Evolutionary conservation across 2,329 filamentous ascomycete genomes (phyloP), one percentile per base, ranked within the genome.

Genomic region (Xylaria polymorpha): DNA sequence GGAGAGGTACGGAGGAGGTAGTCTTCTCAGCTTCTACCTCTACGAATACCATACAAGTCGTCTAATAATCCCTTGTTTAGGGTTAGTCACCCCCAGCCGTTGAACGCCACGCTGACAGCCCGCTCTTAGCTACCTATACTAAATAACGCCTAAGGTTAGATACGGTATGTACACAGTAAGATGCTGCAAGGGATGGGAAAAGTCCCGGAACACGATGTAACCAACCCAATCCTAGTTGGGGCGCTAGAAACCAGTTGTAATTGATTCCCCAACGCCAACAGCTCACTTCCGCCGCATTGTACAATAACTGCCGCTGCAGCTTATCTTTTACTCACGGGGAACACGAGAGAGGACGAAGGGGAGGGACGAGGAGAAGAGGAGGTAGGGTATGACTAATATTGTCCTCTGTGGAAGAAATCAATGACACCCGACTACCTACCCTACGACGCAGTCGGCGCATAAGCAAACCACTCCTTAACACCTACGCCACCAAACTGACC

Each of bases 391-490:
- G 37, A n/a, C 9, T 37, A 1, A 25, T 56, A 22, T 50, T 64
- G 18, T 43, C 10, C 41, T 41, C 37, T 25, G 22, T 25, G 22
- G 8, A 22, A 57, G 14, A 15, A 20, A 37, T 8, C 22, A 12
- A 6, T 50, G 12, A 50, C 20, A 14, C 12, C 2, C 32, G 10
- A 9, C 51, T 12, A 3, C 32, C 51, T 12, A 3, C 32, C 41
- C 32, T 61, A 64, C 48, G 56, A 68, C 32, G 69, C 57, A 18
- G 66, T 71, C 41, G 72, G 63, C 46, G 68, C 66, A 62, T 69
- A 75, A 18, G 73, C 77, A 8, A 70, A 70, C 74, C 73, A 76
- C 59, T 78, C 75, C 71, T 76, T 77, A 37, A 77, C 71, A 15
- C 73, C 74, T 0, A 78, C 72, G 20, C 70, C 75, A 0, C 72